Percentiles rank a stretch among this genome's conserved stretches.
These are phyloP conservation scores for Lyophyllum decastes DNA, from an alignment of 768 basidiomycete species.

Conservation along the genomic window DNA sequence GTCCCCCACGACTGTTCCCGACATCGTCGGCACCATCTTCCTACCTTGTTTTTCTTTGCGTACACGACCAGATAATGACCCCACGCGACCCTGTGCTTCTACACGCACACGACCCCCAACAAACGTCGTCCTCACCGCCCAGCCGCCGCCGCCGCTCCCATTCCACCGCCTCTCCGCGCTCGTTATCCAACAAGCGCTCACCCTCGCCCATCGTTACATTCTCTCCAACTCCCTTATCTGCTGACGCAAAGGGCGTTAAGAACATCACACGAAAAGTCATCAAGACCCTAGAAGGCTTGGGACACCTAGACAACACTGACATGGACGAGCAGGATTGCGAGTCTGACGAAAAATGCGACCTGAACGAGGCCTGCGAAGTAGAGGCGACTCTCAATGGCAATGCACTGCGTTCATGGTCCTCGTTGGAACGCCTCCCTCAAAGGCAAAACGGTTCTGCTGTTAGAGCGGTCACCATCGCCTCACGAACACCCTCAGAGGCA, in stretches of 20 bases:
- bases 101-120: slow-evolving; percentile 17
- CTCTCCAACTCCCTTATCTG: slow-evolving; percentile 33
- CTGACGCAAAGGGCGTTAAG: slow-evolving; percentile 41
- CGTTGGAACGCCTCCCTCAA: not conserved
- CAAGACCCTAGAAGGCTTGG: slow-evolving; percentile 46
- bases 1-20: not conserved
- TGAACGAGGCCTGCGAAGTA: slow-evolving; percentile 30
- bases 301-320: slow-evolving; percentile 37
- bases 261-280: slow-evolving; percentile 53
- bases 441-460: slow-evolving; percentile 6
- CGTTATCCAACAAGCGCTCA: slow-evolving; percentile 36
- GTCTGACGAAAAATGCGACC: slow-evolving; percentile 25
- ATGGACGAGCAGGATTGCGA: slow-evolving; percentile 34
- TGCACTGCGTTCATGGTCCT: not conserved
- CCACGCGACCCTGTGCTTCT: slow-evolving; percentile 18
- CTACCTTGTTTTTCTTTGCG: not conserved
- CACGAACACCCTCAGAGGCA: slow-evolving; percentile 13
- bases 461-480: not conserved
- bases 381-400: slow-evolving; percentile 14
- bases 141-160: slow-evolving; percentile 19
- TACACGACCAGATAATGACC: slow-evolving; percentile 19
- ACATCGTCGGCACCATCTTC: not conserved
- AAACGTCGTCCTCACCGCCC: not conserved
- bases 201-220: slow-evolving; percentile 51
- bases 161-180: slow-evolving; percentile 19